Percentiles rank a stretch among this genome's conserved stretches.
Evolutionary conservation across 352 stramenopile species (phyloP).

Genomic region (Thalassiosira tumida): DNA sequence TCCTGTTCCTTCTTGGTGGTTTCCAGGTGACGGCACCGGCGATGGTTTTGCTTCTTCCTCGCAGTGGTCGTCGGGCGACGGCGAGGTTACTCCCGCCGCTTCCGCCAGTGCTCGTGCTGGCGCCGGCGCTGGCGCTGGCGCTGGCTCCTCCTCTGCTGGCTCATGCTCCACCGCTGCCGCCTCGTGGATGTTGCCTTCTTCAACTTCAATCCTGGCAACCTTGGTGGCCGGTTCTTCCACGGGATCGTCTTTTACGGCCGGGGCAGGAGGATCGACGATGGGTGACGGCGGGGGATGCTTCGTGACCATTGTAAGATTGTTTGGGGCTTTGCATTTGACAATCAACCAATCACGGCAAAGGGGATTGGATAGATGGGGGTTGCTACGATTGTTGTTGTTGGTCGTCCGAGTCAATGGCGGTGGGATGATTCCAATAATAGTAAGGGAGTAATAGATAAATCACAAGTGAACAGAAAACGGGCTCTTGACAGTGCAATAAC

Average conservation of each 20-base stretch:
- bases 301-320: neutral
- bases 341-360: no score
- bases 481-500: conserved; percentile 27
- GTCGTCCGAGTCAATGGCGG: no score
- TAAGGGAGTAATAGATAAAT: no score
- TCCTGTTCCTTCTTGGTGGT: no score
- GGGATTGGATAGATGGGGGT: no score
- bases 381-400: no score
- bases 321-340: no score
- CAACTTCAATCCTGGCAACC: neutral
- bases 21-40: no score
- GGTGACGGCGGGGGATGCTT: conserved; percentile 8
- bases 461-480: conserved; percentile 18
- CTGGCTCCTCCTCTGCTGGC: neutral
- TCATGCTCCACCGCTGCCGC: neutral
- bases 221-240: neutral
- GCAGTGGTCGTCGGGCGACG: neutral
- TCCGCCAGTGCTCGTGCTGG: neutral
- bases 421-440: no score
- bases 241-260: neutral
- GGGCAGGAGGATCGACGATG: neutral
- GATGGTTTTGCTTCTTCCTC: no score
- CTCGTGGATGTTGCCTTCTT: neutral
- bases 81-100: neutral
- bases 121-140: no score